Evolutionary conservation across 139 green algal genomes (phyloP), one percentile per base, ranked within the genome.

Genomic region (Parachlorella kessleri): DNA sequence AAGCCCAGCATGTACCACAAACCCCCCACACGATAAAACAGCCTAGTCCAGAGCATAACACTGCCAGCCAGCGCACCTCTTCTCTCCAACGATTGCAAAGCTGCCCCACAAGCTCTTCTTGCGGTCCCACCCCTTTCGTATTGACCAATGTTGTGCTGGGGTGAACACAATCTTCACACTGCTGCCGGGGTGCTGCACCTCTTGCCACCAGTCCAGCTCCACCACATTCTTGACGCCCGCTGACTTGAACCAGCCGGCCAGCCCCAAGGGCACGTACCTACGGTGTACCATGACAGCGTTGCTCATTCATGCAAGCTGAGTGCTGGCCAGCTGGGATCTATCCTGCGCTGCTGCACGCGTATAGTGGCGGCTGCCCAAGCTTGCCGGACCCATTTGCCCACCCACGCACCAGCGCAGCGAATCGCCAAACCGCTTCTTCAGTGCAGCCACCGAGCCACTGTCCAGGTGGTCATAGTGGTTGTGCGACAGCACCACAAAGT

Each of bases 131-230:
- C 74, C n/a, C 21, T 55, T 75, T 1, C 92, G 55, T 35, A 83
- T 85, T 69, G 72, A 85, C 91, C 91, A 94, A 77, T 96, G 92
- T 84, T 92, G 84, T 6, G 82, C 79, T 2, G 88, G 88, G 1
- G 82, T 85, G 36, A 89, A 73, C 2, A 48, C 77, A 7, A 93
- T 32, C 24, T 55, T 78, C 2, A 92, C 59, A 35, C 40, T 54
- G 32, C 53, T 70, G 54, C 53, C 59, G 1, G 66, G 66, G 72
- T 94, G 88, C 40, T 77, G 39, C 3, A 80, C 81, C 53, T 85
- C 75, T 69, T 95, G 78, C 93, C 93, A 97, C 93, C 93, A 97
- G 64, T 93, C 89, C 78, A 97, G 59, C 82, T 96, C 93, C 32
- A 76, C 70, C 59, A 96, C 90, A 37, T 90, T 88, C 0, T 2